Conservation (phyloP, 176 grass and related monocot species). For the Juncus inflexus region DNA sequence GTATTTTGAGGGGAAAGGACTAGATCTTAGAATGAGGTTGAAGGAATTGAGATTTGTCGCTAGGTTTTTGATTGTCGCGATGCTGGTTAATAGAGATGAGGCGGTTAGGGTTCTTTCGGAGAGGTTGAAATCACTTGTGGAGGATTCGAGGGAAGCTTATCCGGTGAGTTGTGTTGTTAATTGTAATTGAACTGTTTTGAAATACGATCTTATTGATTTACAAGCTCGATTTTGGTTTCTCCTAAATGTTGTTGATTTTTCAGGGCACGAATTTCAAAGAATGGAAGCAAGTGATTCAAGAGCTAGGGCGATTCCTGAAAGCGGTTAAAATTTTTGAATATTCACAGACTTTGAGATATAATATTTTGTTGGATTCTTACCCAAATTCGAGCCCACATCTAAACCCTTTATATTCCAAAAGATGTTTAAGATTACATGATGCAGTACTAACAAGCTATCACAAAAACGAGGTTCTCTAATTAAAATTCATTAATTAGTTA, state of each 20-base stretch:
- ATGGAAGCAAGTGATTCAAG: slow-evolving; percentile 90
- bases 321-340: slow-evolving; percentile 62
- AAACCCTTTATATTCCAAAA: slow-evolving; percentile 73
- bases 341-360: slow-evolving; percentile 75
- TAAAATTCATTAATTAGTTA: neutral
- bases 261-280: slow-evolving; percentile 94
- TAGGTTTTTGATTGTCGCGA: slow-evolving; percentile 74
- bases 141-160: slow-evolving; percentile 66
- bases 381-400: slow-evolving; percentile 63
- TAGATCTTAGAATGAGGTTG: slow-evolving; percentile 58
- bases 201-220: neutral
- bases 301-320: slow-evolving; percentile 83
- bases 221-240: neutral
- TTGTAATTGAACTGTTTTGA: neutral
- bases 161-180: slow-evolving; percentile 49
- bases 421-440: slow-evolving; percentile 74
- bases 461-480: slow-evolving; percentile 61
- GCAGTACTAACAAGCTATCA: slow-evolving; percentile 85
- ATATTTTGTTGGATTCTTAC: slow-evolving; percentile 69
- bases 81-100: slow-evolving; percentile 65
- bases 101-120: slow-evolving; percentile 62
- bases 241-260: slow-evolving; percentile 11
- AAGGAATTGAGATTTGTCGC: slow-evolving; percentile 90
- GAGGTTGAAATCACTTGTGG: slow-evolving; percentile 63
- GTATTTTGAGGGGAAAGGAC: slow-evolving; percentile 47